These are phyloP conservation scores for Sanghuangporus baumii DNA, from an alignment of 1,284 basidiomycete species.

Conservation along the genomic window DNA sequence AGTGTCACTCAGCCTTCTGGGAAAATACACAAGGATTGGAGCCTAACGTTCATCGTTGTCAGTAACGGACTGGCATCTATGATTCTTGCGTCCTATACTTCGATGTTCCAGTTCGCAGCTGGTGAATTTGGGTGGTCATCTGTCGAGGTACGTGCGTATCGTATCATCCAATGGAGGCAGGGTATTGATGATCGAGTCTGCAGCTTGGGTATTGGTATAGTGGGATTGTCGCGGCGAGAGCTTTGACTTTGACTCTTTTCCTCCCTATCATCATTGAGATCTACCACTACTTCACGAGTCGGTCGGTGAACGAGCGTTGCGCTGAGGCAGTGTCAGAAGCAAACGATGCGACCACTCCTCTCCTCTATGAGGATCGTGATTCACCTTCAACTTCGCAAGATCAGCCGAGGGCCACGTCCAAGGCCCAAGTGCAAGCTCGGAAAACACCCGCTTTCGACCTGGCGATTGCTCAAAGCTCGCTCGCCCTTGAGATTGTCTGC, in stretches of 20 bases:
- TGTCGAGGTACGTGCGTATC: conserved; percentile 43
- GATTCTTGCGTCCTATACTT: conserved; percentile 53
- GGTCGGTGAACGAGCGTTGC: conserved; percentile 22
- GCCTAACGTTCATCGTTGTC: conserved; percentile 51
- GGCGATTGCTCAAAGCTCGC: conserved; percentile 48
- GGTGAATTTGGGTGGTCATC: conserved; percentile 67
- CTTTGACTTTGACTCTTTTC: conserved; percentile 54
- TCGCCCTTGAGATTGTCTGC: conserved; percentile 51
- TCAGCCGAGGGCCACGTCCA: conserved; percentile 14
- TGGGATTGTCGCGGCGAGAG: conserved; percentile 51
- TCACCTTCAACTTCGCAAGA: not conserved
- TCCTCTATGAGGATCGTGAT: not conserved
- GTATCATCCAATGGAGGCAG: not conserved
- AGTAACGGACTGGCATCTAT: conserved; percentile 50
- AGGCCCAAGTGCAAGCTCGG: conserved; percentile 16
- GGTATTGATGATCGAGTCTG: not conserved
- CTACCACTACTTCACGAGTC: conserved; percentile 26
- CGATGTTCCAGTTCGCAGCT: conserved; percentile 68
- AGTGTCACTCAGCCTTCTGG: conserved; percentile 4
- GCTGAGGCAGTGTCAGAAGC: not conserved
- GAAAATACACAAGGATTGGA: conserved; percentile 53
- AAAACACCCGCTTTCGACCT: conserved; percentile 49
- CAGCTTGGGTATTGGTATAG: conserved; percentile 79
- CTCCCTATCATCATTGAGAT: conserved; percentile 62
- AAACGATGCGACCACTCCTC: conserved; percentile 3